Percentiles rank a stretch among this genome's conserved stretches.
Conservation (phyloP, 2,329 filamentous ascomycete genomes). For the Juglanconis oblonga region DNA sequence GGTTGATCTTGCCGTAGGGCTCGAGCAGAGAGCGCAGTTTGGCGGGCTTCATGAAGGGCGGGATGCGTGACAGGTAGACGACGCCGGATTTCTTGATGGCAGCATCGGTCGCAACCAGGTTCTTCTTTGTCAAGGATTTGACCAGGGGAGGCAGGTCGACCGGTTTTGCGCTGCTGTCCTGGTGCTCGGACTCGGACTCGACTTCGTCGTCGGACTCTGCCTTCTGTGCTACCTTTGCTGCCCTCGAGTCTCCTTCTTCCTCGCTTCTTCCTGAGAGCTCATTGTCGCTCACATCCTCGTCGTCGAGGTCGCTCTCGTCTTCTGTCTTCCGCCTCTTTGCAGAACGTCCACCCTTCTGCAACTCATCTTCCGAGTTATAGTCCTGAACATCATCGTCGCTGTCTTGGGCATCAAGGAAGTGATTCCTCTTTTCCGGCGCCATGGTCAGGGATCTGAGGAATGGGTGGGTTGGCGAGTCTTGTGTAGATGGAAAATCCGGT, state of each 20-base stretch:
- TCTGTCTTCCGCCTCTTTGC: conserved; percentile 64
- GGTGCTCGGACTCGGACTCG: conserved; percentile 11
- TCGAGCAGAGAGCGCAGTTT: conserved; percentile 74
- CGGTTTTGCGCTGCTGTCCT: conserved; percentile 24
- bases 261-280: conserved; percentile 28
- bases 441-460: conserved; percentile 37
- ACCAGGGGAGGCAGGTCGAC: neutral
- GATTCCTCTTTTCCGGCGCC: conserved; percentile 67
- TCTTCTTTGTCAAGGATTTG: conserved; percentile 61
- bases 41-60: conserved; percentile 82
- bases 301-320: conserved; percentile 37
- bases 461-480: neutral
- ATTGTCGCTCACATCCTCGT: conserved; percentile 36
- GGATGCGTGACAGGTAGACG: conserved; percentile 78
- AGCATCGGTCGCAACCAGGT: conserved; percentile 62
- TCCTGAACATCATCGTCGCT: conserved; percentile 57
- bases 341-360: conserved; percentile 61
- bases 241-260: conserved; percentile 17
- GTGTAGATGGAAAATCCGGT: neutral
- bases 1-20: conserved; percentile 72
- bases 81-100: conserved; percentile 74
- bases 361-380: conserved; percentile 63
- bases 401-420: conserved; percentile 62
- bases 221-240: conserved; percentile 21
- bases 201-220: neutral